Base-by-base conservation (phyloP, 2,329 filamentous ascomycete genomes). In the Exophiala mesophila region DNA sequence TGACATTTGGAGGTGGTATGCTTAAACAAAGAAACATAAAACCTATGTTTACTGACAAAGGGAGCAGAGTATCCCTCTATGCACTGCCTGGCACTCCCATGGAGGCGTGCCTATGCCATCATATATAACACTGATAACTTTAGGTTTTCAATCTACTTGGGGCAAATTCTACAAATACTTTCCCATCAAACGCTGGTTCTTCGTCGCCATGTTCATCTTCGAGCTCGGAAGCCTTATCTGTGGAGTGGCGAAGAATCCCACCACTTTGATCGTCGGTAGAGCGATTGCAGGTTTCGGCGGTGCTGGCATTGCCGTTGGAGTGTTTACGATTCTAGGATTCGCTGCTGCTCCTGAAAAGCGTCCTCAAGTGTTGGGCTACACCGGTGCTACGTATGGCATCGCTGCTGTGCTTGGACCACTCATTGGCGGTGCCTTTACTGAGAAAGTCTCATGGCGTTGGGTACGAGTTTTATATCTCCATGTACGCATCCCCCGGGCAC, bases 291-390 rank as follows among this genome's bases (percentile, higher is more conserved):
- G 63, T 8, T 15, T 61, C 3, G 63, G 63, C 20, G 57, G 47
- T 4, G 57, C 60, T 1, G 63, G 63, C 5, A 50, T 63, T 15
- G 40, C 54, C 5, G 42, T 48, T 10, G 64, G 63, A 8, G 50
- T 23, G 8, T 66, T 72, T 28, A 57, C 71, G 13, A 73, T 75
- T 45, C 59, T 76, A 12, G 62, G 68, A 4, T 63, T 63, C 40
- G 65, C 63, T 6, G 67, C 72, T 0, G 65, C 70, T 7, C 60
- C 73, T 8, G 55, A 56, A 15, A 62, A 67, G 45, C 64, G 72
- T 20, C 70, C 72, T 12, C 23, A 26, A 2, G 62, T 65, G 0
- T 74, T 72, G 50, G 57, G 55, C 18, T 9, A 57, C 21, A 37
- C 57, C 9, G 55, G 55, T 13, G 47, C 50, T 12, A 34, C 49